Evolutionary conservation across 495 filamentous ascomycete species (phyloP), one percentile per base, ranked within the genome.

Genomic region (Aspergillus panamensis): DNA sequence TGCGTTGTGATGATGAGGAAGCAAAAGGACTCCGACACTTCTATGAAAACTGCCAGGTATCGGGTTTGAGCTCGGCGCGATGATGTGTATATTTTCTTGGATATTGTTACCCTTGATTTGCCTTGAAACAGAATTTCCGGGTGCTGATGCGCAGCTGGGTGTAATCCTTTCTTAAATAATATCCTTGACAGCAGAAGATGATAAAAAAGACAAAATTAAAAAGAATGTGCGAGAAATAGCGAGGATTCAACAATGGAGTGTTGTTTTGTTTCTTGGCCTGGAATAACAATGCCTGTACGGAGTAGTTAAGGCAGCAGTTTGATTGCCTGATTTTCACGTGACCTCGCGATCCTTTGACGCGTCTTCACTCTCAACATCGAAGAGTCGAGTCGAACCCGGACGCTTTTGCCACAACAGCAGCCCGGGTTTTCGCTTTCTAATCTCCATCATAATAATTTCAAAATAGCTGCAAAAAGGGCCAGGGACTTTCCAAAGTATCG

Each of bases 311-410:
- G 57, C 57, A 60, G 25, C 51, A 53, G 51, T 30, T 19, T 53
- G 45, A 54, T 58, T 58, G 63, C 63, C 61, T 66, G 29, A 9
- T 14, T n/a, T 14, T 13, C 74, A 77, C 74, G 71, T 77, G 74
- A 77, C 52, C 25, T 70, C 73, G 74, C 65, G 74, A 74, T 53
- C 61, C 53, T 55, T 58, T 49, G 65, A 76, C 74, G 74, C 72
- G 73, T 76, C 69, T 50, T 55, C 45, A 55, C 42, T 37, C 21
- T 51, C 53, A 53, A 59, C 51, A 61, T 44, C 48, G 51, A 48
- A 44, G 51, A 43, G 31, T n/a, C n/a, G n/a, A n/a, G n/a, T n/a
- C n/a, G 49, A 58, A 19, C 13, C 51, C 39, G 29, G 62, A 17
- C 35, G 58, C 17, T n/a, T 65, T 70, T 62, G 66, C 65, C 69